Evolutionary conservation across 2,329 filamentous ascomycete genomes (phyloP).

Genomic region (Sporothrix dimorphospora): DNA sequence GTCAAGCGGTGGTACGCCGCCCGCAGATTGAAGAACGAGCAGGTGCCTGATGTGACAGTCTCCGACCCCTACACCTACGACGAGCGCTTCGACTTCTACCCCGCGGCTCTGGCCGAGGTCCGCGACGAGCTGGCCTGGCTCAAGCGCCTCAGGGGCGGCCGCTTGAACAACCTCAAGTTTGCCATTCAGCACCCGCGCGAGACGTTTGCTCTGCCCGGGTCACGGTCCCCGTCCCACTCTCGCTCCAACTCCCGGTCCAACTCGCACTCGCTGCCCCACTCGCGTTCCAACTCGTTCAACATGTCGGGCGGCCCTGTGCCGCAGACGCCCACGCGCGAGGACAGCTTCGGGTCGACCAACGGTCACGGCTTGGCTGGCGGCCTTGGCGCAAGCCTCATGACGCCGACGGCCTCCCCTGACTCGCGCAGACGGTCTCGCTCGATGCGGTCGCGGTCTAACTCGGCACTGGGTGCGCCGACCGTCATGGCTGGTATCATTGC

Average conservation of each 20-base stretch:
- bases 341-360: constrained; percentile 49
- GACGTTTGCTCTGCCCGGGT: constrained; percentile 64
- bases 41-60: constrained; percentile 60
- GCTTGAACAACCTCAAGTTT: constrained; percentile 79
- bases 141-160: constrained; percentile 78
- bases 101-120: constrained; percentile 72
- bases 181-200: constrained; percentile 76
- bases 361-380: constrained; percentile 15
- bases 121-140: constrained; percentile 80
- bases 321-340: constrained; percentile 63
- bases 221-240: constrained; percentile 66
- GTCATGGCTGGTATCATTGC: constrained; percentile 86
- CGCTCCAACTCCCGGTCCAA: constrained; percentile 65
- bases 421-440: constrained; percentile 64
- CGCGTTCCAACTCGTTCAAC: constrained; percentile 58
- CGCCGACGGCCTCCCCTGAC: constrained; percentile 56
- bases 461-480: constrained; percentile 71
- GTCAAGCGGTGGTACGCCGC: constrained; percentile 51
- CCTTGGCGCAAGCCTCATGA: background rate
- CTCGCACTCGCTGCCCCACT: constrained; percentile 60
- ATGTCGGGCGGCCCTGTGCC: background rate
- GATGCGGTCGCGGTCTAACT: constrained; percentile 63
- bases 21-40: constrained; percentile 34
- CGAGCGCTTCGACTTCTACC: constrained; percentile 66
- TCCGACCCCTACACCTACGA: constrained; percentile 59